Percentiles rank a stretch among this genome's conserved stretches.
These are phyloP conservation scores for Annulohypoxylon truncatum DNA, from an alignment of 2,329 filamentous ascomycete genomes.

Conservation along the genomic window DNA sequence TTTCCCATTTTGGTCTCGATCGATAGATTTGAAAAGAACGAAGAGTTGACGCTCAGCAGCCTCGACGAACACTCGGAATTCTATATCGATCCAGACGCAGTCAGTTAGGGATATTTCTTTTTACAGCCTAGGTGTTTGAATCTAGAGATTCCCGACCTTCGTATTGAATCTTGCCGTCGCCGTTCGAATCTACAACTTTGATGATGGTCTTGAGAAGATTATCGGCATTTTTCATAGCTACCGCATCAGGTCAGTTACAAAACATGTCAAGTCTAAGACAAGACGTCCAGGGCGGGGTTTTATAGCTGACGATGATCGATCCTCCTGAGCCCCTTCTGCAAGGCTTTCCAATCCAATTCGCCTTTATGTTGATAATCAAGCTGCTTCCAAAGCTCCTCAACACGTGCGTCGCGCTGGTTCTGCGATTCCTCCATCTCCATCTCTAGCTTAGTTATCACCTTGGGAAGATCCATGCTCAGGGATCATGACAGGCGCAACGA, in stretches of 20 bases:
- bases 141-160: constrained; percentile 70
- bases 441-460: constrained; percentile 63
- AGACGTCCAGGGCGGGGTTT: constrained; percentile 28
- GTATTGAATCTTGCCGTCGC: constrained; percentile 91
- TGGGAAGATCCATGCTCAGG: constrained; percentile 59
- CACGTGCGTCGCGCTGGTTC: constrained; percentile 81
- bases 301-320: constrained; percentile 86
- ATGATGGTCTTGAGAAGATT: constrained; percentile 84
- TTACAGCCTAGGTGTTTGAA: constrained; percentile 7
- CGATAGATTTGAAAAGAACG: constrained; percentile 85
- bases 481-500: constrained; percentile 54
- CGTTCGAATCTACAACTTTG: constrained; percentile 83
- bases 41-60: constrained; percentile 87
- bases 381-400: constrained; percentile 85
- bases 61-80: constrained; percentile 90
- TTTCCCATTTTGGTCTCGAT: constrained; percentile 84
- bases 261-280: constrained; percentile 22
- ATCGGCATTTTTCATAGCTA: constrained; percentile 89
- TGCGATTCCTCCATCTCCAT: constrained; percentile 81
- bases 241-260: constrained; percentile 31
- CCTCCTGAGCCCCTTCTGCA: constrained; percentile 85
- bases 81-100: constrained; percentile 57
- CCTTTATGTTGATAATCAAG: constrained; percentile 82
- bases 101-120: constrained; percentile 5
- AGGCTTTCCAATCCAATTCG: constrained; percentile 83